Evolutionary conservation across 176 grass and related monocot species (phyloP).

Genomic region (Hordeum vulgare): MorexV3_pseudomolecules_assembly NC_058524.1:514998440-514998939

Average conservation of each 20-base stretch:
- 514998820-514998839: not conserved
- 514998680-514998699: not conserved
- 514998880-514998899: slow-evolving; percentile 79
- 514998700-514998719: not conserved
- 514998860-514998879: slow-evolving; percentile 90
- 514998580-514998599: not conserved
- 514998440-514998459: too few relatives aligned
- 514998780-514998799: slow-evolving; percentile 28
- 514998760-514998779: not conserved
- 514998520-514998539: not conserved
- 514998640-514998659: not conserved
- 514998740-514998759: slow-evolving; percentile 11
- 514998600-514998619: not conserved
- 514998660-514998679: not conserved
- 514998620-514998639: not conserved
- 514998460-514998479: too few relatives aligned
- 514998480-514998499: too few relatives aligned
- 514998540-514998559: too few relatives aligned
- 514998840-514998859: slow-evolving; percentile 12
- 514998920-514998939: slow-evolving; percentile 34
- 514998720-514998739: not conserved
- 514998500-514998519: not conserved
- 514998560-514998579: not conserved
- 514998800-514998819: slow-evolving; percentile 25
- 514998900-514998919: slow-evolving; percentile 47